Base-by-base conservation (phyloP, 1,284 basidiomycete genomes). In the Marasmius fiardii region DNA sequence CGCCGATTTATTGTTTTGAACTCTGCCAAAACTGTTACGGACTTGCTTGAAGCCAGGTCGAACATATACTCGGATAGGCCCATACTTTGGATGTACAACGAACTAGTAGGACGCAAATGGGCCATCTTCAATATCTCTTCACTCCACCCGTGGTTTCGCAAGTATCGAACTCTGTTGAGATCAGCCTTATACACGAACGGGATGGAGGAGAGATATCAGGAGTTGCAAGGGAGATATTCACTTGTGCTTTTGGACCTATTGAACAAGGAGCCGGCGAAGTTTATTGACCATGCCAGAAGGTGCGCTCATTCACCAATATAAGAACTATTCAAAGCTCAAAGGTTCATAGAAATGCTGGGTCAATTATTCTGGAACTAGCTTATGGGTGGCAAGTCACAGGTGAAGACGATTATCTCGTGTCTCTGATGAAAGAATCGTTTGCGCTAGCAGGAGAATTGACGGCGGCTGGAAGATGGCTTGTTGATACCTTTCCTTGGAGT, bases 41-140 rank as follows among this genome's bases (percentile, higher is more conserved):
- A 21, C 21, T 21, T 45, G 5, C 24, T 28, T 14, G 45, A 48
- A 31, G 11, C 7, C 11, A 48, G 45, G 28, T 48, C 45, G 23
- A n/a, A n/a, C 16, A 31, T 31, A 10, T 48, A 48, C 14, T 48
- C 45, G 3, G 45, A 48, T 18, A 21, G 45, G 10, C 21, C 45
- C 3, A 12, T 16, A 3, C 23, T 33, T 28, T 48, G 45, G 45
- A 48, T 48, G 45, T 48, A 48, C 18, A 48, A 28, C 8, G 45
- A 48, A 33, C 45, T 48, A 3, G 26, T 48, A 5, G 24, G 45
- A 18, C 45, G 45, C 24, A 48, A 48, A 16, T 48, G 6, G 26
- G 45, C 45, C 28, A 24, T 48, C 4, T 48, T 48, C 45, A 48
- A 48, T 24, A 48, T 48, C 7, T 31, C 45, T 26, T 48, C 45